Evolutionary conservation across 2,329 filamentous ascomycete genomes (phyloP), one percentile per base, ranked within the genome.

Genomic region (Venturiaceae sp.): DNA sequence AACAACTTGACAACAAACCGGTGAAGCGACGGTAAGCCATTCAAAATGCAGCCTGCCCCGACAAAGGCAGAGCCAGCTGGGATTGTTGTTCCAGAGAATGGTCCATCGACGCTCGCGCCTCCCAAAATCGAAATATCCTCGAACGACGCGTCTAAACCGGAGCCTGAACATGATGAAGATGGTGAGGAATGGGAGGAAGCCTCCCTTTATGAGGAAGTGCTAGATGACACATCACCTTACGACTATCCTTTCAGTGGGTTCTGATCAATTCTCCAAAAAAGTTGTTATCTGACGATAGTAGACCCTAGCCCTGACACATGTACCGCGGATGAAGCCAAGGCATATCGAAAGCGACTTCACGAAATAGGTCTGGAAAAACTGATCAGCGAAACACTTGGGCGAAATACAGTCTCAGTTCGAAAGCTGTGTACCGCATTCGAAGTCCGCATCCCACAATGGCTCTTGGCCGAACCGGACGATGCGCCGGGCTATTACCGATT

Each of bases 371-470:
- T 88, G 23, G 81, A 83, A 61, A 80, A 86, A 61, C 95, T 96
- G 70, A 84, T 89, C 67, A 77, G 83, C 65, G 80, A 85, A 64
- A 91, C 87, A 33, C 78, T 95, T 55, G 83, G 84, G 62, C 79
- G 80, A 57, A 84, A 85, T 33, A 79, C 78, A 55, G 85, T 94
- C 69, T 85, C 86, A 21, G 88, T 88, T 58, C 90, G 87, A 74
- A 92, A 90, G 72, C 79, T 96, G 32, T 84, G 92, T 68, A 91
- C 89, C 8, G 92, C 90, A 14, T 96, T 96, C 76, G 86, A 85
- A 60, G 83, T 96, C 64, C 78, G 82, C 39, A 83, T 88, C 46
- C 89, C 90, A 2, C 71, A 77, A 37, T 91, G 90, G 67, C 81
- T 95, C 14, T 84, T 91, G 34, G 86, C 84, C 39, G 75, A 78